Conservation (phyloP, 2,329 filamentous ascomycete genomes). For the Diaporthe ilicicola region DNA sequence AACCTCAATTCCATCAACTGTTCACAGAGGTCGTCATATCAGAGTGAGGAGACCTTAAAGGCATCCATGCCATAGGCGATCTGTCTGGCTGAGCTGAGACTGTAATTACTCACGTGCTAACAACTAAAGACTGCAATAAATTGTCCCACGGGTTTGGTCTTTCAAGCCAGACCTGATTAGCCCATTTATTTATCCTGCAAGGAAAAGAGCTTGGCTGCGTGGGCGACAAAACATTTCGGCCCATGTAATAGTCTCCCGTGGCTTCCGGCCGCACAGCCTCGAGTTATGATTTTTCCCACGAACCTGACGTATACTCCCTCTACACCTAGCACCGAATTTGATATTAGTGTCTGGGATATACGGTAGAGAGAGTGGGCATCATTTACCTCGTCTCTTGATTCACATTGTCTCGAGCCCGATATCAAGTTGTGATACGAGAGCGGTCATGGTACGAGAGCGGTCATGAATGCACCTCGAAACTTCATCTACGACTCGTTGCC, state of each 20-base stretch:
- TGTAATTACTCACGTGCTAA: neutral
- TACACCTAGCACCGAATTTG: neutral
- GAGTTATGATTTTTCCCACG: neutral
- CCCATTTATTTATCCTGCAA: neutral
- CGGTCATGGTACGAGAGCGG: neutral
- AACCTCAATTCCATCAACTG: too few species aligned
- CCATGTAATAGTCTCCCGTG: neutral
- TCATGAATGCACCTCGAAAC: neutral
- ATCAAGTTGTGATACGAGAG: neutral
- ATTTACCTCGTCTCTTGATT: neutral
- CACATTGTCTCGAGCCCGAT: neutral
- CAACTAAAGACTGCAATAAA: too few species aligned
- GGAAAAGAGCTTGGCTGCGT: neutral
- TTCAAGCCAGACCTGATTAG: neutral
- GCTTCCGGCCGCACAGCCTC: neutral
- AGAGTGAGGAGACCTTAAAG: too few species aligned
- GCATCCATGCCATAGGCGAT: too few species aligned
- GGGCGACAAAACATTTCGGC: neutral
- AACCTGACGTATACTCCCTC: neutral
- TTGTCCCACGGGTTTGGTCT: too few species aligned
- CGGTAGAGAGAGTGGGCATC: neutral
- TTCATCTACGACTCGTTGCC: neutral
- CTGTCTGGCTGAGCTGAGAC: neutral
- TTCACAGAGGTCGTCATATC: neutral
- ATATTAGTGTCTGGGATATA: neutral